Conservation (phyloP, 768 basidiomycete species). For the Tylopilus sp. region DNA sequence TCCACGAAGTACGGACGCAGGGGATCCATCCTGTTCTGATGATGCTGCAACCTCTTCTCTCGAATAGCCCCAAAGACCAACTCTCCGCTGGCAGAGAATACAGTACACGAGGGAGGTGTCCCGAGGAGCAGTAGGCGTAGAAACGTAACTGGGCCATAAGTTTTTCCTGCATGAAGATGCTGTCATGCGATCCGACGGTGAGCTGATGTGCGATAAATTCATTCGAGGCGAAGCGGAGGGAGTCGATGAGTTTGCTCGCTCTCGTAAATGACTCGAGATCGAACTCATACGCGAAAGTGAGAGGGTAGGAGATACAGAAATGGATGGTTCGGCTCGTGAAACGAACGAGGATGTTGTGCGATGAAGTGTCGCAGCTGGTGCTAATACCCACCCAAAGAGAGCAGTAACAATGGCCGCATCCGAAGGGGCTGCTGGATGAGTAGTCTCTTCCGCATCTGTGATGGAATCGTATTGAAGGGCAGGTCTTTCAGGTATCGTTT, state of each 20-base stretch:
- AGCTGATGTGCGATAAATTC: conserved; percentile 17
- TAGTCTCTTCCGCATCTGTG: conserved; percentile 10
- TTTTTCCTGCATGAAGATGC: conserved; percentile 8
- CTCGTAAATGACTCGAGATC: conserved; percentile 22
- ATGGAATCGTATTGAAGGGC: conserved; percentile 27
- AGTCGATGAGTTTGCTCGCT: conserved; percentile 18
- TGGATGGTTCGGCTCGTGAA: conserved; percentile 26
- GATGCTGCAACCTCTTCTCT: conserved; percentile 17
- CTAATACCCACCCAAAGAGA: conserved; percentile 48
- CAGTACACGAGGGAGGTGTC: conserved; percentile 62
- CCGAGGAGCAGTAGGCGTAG: conserved; percentile 12
- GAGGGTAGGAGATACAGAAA: conserved; percentile 30
- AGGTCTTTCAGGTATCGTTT: conserved; percentile 23
- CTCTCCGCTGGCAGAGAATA: conserved; percentile 67
- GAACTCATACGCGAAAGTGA: conserved; percentile 33
- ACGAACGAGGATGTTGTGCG: conserved; percentile 18
- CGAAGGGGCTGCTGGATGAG: conserved; percentile 27
- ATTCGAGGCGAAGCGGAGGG: conserved; percentile 20
- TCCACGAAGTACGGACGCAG: conserved; percentile 19
- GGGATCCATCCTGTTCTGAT: conserved; percentile 11
- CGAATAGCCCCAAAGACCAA: conserved; percentile 75
- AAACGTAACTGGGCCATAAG: not conserved
- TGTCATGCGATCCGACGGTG: conserved; percentile 13
- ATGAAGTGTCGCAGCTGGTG: conserved; percentile 25
- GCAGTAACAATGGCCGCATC: conserved; percentile 40